Evolutionary conservation across 495 filamentous ascomycete species (phyloP).

Genomic region (Delitschia confertaspora): DNA sequence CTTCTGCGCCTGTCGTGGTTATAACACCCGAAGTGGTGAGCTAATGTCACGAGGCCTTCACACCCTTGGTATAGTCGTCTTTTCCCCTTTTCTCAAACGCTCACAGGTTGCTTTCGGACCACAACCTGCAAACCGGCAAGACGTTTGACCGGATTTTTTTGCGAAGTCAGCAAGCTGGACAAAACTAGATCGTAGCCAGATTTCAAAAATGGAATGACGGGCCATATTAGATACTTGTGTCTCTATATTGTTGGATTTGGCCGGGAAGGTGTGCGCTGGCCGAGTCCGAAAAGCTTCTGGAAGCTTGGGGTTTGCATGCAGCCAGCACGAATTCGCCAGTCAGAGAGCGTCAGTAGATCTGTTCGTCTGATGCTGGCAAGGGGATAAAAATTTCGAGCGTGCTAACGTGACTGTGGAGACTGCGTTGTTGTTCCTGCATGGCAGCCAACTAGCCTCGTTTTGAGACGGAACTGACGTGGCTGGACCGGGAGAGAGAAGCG

Average conservation of each 20-base stretch:
- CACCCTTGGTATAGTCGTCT: neutral
- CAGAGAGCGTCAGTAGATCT: neutral
- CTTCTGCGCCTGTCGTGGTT: conserved; percentile 6
- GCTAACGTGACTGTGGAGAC: conserved; percentile 7
- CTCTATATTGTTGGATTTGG: conserved; percentile 23
- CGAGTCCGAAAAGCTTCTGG: conserved; percentile 5
- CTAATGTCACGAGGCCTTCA: neutral
- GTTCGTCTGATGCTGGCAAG: conserved; percentile 1
- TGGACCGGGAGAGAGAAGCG: conserved; percentile 6
- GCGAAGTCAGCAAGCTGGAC: conserved; percentile 1
- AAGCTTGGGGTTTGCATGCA: conserved; percentile 3
- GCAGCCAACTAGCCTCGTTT: conserved; percentile 5
- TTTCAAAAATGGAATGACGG: neutral
- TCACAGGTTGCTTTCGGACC: neutral
- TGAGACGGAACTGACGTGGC: conserved; percentile 28
- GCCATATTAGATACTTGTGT: conserved; percentile 21
- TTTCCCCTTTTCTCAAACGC: neutral
- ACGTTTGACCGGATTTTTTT: neutral
- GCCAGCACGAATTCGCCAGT: conserved; percentile 1
- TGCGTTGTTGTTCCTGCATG: conserved; percentile 27
- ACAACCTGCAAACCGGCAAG: neutral
- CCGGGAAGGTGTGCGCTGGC: conserved; percentile 2
- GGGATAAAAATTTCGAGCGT: conserved; percentile 16
- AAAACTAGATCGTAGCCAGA: neutral
- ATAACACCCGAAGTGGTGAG: neutral